Base-by-base conservation (phyloP, 108 stramenopile genomes). In the Skeletonema marinoi region DNA sequence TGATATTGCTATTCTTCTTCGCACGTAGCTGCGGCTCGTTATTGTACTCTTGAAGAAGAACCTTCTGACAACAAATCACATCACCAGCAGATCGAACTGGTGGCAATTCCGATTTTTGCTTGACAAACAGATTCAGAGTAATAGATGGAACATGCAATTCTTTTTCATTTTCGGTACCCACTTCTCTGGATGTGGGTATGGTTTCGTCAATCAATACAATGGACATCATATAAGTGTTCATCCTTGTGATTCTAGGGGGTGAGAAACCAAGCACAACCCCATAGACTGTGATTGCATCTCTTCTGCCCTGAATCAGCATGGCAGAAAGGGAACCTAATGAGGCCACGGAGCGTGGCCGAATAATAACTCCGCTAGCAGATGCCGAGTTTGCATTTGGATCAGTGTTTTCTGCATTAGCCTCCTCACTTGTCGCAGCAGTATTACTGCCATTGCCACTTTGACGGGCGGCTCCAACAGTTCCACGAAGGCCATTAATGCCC, bases 161-260 rank as follows among this genome's bases (percentile, higher is more conserved):
- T 59, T 31, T 75, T 54, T 65, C 56, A 25, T 16, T 56, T 0
- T 60, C 32, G 68, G 19, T 19, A 41, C 56, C 33, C 25, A 46
- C 31, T 56, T 56, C 54, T 56, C 48, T 60, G 19, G 78, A 39
- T 29, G 81, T 39, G 5, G 82, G 78, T 4, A 79, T 48, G 36
- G 87, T 81, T 62, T 92, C 90, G 66, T 95, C 94, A 12, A 95
- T 71, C 50, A 95, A 44, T 19, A 70, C 78, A 32, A 86, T 82
- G 7, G 81, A 76, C 74, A 92, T 77, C 83, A 85, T 91, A 85
- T 88, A 92, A 50, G 90, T 88, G 21, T 81, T 78, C 35, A 72
- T 84, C 60, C 81, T 86, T 8, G 92, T 92, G 8, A 70, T 75
- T 13, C 59, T 60, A 4, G 89, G 88, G 51, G 85, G 68, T 21